These are phyloP conservation scores for Kwoniella dendrophila DNA, from an alignment of 768 basidiomycete genomes.

Conservation along the genomic window DNA sequence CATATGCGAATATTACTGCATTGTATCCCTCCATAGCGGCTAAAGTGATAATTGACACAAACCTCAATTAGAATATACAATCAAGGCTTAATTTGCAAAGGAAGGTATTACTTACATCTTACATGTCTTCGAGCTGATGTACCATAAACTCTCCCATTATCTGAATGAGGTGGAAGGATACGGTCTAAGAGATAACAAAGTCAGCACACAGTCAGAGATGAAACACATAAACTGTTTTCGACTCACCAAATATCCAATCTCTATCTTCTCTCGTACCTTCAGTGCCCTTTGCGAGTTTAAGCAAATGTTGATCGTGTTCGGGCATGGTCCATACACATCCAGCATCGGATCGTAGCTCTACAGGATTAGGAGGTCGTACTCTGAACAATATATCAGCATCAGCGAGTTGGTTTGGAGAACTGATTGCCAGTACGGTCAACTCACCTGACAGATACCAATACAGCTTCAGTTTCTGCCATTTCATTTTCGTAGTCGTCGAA, in stretches of 20 bases:
- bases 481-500: conserved; percentile 27
- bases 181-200: conserved; percentile 39
- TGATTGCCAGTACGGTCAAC: not conserved
- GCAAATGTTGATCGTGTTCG: conserved; percentile 33
- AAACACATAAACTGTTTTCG: not conserved
- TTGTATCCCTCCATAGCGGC: conserved; percentile 98
- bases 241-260: conserved; percentile 54
- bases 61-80: not conserved
- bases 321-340: conserved; percentile 46
- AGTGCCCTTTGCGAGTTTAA: conserved; percentile 44
- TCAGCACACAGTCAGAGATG: conserved; percentile 5
- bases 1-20: conserved; percentile 83
- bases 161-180: conserved; percentile 45
- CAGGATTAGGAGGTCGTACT: conserved; percentile 48
- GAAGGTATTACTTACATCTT: conserved; percentile 29
- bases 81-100: not conserved
- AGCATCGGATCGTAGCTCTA: conserved; percentile 34
- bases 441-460: conserved; percentile 53
- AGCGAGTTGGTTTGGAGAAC: not conserved
- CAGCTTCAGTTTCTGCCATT: conserved; percentile 42
- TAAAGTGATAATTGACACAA: conserved; percentile 26
- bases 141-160: conserved; percentile 45
- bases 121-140: conserved; percentile 51
- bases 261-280: conserved; percentile 43
- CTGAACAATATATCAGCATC: conserved; percentile 21